Evolutionary conservation across 768 basidiomycete genomes (phyloP), one percentile per base, ranked within the genome.

Genomic region (Mycena indigotica): DNA sequence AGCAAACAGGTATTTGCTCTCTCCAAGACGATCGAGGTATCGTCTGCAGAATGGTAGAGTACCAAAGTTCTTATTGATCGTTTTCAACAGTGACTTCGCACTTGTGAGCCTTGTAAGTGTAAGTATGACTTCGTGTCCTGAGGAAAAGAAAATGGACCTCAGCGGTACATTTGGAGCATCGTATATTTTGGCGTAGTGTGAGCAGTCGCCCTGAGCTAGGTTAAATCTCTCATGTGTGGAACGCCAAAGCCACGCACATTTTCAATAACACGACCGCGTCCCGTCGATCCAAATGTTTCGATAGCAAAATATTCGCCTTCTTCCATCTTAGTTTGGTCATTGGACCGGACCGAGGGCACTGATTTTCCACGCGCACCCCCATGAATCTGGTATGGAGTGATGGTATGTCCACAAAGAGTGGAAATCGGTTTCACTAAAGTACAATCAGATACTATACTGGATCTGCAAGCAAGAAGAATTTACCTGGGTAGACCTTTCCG

Each of bases 231-330:
- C n/a, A n/a, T n/a, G n/a, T n/a, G n/a, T n/a, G n/a, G n/a, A n/a
- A n/a, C n/a, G n/a, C n/a, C n/a, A n/a, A n/a, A n/a, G n/a, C n/a
- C 19, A 68, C 77, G 65, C 64, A 92, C 93, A 59, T 81, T 82
- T 66, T 98, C 96, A 16, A 93, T 80, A 21, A 97, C 93, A 24
- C 85, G 80, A 5, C 95, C 97, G 40, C 89, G 80, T 16, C 97
- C 96, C 0, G 96, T 98, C n/a, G 91, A 92, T 10, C 97, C 97
- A 71, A 99, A 99, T 1, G 97, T 99, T 73, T 99, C 97, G 55
- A 99, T 96, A 10, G 97, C 97, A 70, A 93, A 99, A 69, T 98
- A 98, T 67, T 98, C 97, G 38, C 95, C 97, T 73, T 99, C 97
- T 68, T 98, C 97, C 97, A 99, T 99, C 75, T 93, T 96, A 16